A percentile compares a stretch with the other conserved stretches of the same genome.
Evolutionary conservation across 345 rosid species (phyloP).

Genomic region (Punica granatum): DNA sequence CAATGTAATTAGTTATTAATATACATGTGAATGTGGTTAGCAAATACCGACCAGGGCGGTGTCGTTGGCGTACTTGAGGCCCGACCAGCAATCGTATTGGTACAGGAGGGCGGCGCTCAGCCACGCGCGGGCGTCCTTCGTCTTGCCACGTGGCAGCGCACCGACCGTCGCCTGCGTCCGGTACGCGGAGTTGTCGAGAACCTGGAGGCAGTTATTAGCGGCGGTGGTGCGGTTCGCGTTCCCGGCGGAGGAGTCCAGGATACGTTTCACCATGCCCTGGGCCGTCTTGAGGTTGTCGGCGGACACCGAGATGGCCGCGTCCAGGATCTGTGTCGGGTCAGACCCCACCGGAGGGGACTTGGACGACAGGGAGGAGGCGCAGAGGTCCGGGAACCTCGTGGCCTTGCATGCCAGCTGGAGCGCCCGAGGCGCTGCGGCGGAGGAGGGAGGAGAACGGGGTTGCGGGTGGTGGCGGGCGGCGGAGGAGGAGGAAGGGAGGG

Average conservation of each 20-base stretch:
- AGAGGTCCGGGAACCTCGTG: slow-evolving; percentile 28
- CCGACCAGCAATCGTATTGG: slow-evolving; percentile 40
- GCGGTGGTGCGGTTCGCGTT: slow-evolving; percentile 24
- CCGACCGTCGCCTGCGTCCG: slow-evolving; percentile 21
- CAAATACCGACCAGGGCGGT: slow-evolving; percentile 14
- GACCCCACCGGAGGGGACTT: slow-evolving; percentile 11
- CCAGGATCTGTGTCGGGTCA: slow-evolving; percentile 20
- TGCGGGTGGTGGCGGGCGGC: slow-evolving; percentile 1
- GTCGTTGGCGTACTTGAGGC: slow-evolving; percentile 35
- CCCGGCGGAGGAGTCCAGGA: slow-evolving; percentile 25
- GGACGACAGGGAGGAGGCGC: slow-evolving; percentile 17
- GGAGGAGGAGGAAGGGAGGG: slow-evolving; percentile 8
- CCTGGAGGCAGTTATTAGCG: slow-evolving; percentile 30
- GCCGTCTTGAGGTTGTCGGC: slow-evolving; percentile 22
- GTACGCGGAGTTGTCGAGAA: slow-evolving; percentile 19
- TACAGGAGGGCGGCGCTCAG: slow-evolving; percentile 29
- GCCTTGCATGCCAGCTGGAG: slow-evolving; percentile 32
- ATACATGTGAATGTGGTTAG: background rate
- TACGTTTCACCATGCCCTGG: slow-evolving; percentile 23
- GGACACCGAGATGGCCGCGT: slow-evolving; percentile 29
- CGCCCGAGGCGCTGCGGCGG: slow-evolving; percentile 4
- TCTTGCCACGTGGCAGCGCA: slow-evolving; percentile 17
- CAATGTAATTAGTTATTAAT: too few relatives aligned
- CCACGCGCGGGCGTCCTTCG: slow-evolving; percentile 43
- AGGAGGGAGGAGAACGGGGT: background rate